These are phyloP conservation scores for Triticum monococcum DNA, from an alignment of 176 grass and related monocot genomes.

Conservation along the genomic window DNA sequence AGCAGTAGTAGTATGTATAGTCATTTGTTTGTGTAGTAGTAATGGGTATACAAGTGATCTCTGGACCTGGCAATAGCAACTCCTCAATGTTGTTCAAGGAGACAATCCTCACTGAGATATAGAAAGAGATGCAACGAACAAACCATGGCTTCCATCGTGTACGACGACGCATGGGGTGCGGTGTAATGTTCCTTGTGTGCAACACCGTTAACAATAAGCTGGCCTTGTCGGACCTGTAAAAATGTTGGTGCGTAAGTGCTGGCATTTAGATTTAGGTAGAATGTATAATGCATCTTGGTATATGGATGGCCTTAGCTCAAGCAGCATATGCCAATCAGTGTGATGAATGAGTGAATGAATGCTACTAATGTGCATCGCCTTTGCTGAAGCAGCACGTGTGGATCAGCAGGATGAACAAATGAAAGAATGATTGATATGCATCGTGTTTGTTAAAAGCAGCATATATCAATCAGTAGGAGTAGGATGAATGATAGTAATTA, in stretches of 20 bases:
- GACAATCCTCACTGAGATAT: no score
- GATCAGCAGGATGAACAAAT: no score
- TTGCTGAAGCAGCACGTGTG: no score
- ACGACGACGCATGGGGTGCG: not conserved
- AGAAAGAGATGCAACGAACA: conserved; percentile 21
- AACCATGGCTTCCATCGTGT: conserved; percentile 56
- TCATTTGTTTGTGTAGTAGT: not conserved
- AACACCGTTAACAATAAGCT: conserved; percentile 52
- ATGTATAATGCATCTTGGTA: no score
- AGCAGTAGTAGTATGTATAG: not conserved
- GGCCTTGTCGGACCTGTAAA: conserved; percentile 44
- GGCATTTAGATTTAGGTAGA: no score
- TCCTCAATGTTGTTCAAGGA: conserved; percentile 64
- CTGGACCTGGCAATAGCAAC: conserved; percentile 64
- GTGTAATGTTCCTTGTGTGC: conserved; percentile 37
- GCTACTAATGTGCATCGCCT: no score
- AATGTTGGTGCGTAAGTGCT: not conserved
- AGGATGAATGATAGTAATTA: not conserved
- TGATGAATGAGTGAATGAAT: no score
- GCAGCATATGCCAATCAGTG: no score
- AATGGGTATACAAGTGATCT: not conserved
- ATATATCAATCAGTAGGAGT: not conserved
- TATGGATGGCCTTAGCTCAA: no score
- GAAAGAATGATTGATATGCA: no score
- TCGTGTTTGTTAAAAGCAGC: not conserved